Conservation (phyloP, 108 stramenopile genomes). For the Bacterosira constricta region DNA sequence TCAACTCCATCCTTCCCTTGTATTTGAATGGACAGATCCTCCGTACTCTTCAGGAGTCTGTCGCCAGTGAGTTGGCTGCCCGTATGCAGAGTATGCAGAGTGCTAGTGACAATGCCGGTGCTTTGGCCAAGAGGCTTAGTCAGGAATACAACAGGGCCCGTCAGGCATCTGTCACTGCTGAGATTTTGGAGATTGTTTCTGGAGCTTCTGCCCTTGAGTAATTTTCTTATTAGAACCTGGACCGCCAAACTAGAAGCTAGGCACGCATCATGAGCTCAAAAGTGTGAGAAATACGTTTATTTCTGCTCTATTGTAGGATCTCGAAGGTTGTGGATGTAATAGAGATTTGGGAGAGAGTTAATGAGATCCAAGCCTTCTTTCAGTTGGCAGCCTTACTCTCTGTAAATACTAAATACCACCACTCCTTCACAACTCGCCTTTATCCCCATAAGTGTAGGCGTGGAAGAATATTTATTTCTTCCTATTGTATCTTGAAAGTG, state of each 20-base stretch:
- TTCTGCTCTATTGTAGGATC: background rate
- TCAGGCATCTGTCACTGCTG: slow-evolving; percentile 94
- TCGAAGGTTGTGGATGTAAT: background rate
- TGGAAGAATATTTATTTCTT: too few relatives aligned
- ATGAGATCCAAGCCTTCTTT: background rate
- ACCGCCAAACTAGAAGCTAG: background rate
- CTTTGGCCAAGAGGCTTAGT: slow-evolving; percentile 77
- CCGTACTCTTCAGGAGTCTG: slow-evolving; percentile 93
- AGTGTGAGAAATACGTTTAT: background rate
- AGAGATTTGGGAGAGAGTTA: background rate
- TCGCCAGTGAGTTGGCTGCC: slow-evolving; percentile 94
- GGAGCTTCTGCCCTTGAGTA: slow-evolving; percentile 89
- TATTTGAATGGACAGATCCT: slow-evolving; percentile 97
- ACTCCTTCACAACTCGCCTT: background rate
- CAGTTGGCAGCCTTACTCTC: background rate
- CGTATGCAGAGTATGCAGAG: slow-evolving; percentile 97
- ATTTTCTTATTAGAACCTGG: background rate
- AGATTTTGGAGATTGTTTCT: slow-evolving; percentile 95
- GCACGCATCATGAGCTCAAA: background rate
- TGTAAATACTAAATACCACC: background rate
- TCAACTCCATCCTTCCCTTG: slow-evolving; percentile 95
- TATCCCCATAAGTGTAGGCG: background rate
- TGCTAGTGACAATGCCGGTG: slow-evolving; percentile 95
- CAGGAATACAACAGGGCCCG: slow-evolving; percentile 94
- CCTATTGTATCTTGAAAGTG: too few relatives aligned